phyloP scores from a whole-genome alignment of 306 rosid genomes.

The Vachellia pachyceras region DNA sequence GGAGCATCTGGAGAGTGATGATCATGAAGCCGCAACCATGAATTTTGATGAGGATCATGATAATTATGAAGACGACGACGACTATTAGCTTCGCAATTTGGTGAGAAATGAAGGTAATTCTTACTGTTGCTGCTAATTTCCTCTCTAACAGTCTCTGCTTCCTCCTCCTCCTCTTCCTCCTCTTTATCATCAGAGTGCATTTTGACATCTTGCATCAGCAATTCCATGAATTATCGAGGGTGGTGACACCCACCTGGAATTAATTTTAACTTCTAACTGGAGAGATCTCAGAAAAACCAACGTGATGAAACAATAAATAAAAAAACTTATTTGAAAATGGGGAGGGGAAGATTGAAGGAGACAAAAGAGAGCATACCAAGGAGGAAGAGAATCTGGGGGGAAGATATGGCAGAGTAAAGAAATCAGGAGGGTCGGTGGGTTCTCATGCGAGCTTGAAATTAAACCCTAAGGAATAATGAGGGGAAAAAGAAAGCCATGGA shows the following conservation, averaged over 20 bases:
- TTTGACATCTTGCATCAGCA: conserved; percentile 53
- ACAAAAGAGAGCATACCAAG: conserved; percentile 34
- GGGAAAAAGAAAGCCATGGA: conserved; percentile 21
- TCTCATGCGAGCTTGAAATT: conserved; percentile 58
- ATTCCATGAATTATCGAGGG: conserved; percentile 52
- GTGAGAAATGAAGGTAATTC: conserved; percentile 29
- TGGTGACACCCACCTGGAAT: conserved; percentile 34
- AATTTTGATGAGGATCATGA: conserved; percentile 35
- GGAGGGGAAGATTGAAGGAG: not conserved
- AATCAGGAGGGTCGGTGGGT: conserved; percentile 59
- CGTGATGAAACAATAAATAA: conserved; percentile 14
- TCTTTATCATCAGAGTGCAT: conserved; percentile 48
- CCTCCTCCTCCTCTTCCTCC: conserved; percentile 16
- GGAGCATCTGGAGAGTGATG: conserved; percentile 32
- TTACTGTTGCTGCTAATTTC: conserved; percentile 32
- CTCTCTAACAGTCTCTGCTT: conserved; percentile 37
- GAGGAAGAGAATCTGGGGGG: not conserved
- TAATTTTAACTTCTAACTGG: conserved; percentile 44
- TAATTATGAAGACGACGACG: not conserved
- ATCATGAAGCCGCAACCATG: conserved; percentile 36
- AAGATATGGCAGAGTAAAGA: conserved; percentile 43
- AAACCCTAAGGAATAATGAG: conserved; percentile 60
- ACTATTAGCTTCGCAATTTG: conserved; percentile 25
- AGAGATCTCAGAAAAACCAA: conserved; percentile 47
- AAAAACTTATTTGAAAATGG: not conserved